Percentiles rank a stretch among this genome's conserved stretches.
These are phyloP conservation scores for Rhodamnia rubescens DNA, from an alignment of 345 rosid species.

Conservation along the genomic window DNA sequence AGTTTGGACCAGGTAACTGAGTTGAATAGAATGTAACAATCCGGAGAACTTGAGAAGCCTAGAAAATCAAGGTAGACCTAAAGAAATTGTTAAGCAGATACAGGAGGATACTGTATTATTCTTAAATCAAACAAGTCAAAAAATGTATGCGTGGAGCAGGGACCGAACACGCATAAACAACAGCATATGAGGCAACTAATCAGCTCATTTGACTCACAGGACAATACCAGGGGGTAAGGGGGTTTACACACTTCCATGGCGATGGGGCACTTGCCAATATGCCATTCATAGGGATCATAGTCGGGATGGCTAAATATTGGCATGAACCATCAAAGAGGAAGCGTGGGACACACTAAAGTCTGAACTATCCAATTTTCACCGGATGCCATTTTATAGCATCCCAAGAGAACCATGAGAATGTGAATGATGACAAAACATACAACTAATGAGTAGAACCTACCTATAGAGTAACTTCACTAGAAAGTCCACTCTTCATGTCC, in stretches of 20 bases:
- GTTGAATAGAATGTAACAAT: constrained; percentile 75
- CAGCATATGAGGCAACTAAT: background rate
- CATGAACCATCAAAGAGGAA: background rate
- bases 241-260: background rate
- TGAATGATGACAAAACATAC: background rate
- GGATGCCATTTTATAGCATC: background rate
- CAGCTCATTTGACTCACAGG: background rate
- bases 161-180: background rate
- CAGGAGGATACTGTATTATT: background rate
- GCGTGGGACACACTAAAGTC: background rate
- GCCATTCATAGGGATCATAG: background rate
- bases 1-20: constrained; percentile 82
- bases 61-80: constrained; percentile 3
- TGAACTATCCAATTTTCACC: background rate
- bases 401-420: background rate
- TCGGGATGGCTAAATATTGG: background rate
- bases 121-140: background rate
- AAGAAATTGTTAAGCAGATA: background rate
- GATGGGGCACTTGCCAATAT: background rate
- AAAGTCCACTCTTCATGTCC: background rate
- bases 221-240: background rate
- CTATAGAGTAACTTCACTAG: background rate
- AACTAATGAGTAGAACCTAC: background rate
- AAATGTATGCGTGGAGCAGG: background rate
- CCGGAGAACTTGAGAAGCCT: constrained; percentile 69